Percentiles rank a stretch among this genome's conserved stretches.
phyloP scores from a whole-genome alignment of 371 early-diverging fungal species.

The Apophysomyces elegans region DNA sequence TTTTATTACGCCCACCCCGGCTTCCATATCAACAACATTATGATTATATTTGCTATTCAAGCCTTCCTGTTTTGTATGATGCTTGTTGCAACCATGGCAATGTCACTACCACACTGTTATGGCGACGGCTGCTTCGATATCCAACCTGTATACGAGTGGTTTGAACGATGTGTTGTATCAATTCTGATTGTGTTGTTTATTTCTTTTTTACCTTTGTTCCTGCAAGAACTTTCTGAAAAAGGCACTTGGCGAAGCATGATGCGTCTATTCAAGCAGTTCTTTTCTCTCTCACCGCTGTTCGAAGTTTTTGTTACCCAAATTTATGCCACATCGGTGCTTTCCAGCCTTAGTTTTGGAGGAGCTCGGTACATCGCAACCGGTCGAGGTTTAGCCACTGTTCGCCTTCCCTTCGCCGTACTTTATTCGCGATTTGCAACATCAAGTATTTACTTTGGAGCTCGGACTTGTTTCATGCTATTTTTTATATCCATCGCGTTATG shows the following conservation, averaged over 20 bases:
- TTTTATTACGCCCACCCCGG: conserved; percentile 91
- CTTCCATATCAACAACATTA: conserved; percentile 91
- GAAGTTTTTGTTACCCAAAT: conserved; percentile 92
- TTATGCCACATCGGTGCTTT: conserved; percentile 81
- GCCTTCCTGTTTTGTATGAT: conserved; percentile 83
- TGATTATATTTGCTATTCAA: conserved; percentile 87
- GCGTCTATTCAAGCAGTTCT: conserved; percentile 82
- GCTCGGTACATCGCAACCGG: conserved; percentile 90
- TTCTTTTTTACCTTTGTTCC: conserved; percentile 83
- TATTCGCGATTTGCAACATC: conserved; percentile 84
- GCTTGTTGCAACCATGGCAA: conserved; percentile 73
- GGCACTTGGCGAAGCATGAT: conserved; percentile 75
- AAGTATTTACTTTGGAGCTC: conserved; percentile 83
- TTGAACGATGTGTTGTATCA: conserved; percentile 76
- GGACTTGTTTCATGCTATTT: conserved; percentile 72
- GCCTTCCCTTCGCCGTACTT: conserved; percentile 78
- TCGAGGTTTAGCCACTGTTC: conserved; percentile 87
- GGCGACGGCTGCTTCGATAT: conserved; percentile 71
- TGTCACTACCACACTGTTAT: conserved; percentile 56
- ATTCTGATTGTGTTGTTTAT: conserved; percentile 83
- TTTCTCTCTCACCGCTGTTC: conserved; percentile 85
- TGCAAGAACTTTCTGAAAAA: conserved; percentile 87
- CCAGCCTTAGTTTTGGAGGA: conserved; percentile 85
- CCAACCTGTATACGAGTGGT: conserved; percentile 79
- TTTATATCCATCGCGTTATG: conserved; percentile 77